Percentiles rank a stretch among this genome's conserved stretches.
Conservation (phyloP, 2,329 filamentous ascomycete genomes). For the Sclerotiophoma versabilis region DNA sequence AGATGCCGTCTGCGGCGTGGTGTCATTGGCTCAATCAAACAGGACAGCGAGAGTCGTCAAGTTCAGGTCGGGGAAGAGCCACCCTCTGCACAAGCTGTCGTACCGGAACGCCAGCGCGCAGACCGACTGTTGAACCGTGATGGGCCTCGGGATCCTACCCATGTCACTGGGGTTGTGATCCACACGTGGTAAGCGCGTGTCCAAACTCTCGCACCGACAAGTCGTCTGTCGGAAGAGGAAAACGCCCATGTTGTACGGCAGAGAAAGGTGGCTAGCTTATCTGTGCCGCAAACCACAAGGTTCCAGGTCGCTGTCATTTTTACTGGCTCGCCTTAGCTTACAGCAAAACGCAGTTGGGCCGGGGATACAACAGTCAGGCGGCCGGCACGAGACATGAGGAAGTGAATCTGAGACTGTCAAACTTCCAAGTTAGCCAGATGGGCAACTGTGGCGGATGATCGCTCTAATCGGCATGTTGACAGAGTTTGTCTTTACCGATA, state of each 20-base stretch:
- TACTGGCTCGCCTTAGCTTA: conserved; percentile 7
- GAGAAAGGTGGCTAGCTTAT: conserved; percentile 14
- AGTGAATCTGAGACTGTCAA: conserved; percentile 6
- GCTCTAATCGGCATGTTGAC: not conserved
- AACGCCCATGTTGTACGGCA: conserved; percentile 17
- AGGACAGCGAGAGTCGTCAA: conserved; percentile 22
- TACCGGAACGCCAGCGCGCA: conserved; percentile 12
- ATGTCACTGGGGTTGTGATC: conserved; percentile 12
- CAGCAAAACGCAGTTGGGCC: conserved; percentile 1
- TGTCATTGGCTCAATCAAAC: conserved; percentile 37
- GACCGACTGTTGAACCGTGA: conserved; percentile 11
- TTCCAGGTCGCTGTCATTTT: conserved; percentile 14
- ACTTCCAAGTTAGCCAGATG: not conserved
- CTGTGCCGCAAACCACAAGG: conserved; percentile 11
- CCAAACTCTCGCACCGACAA: conserved; percentile 13
- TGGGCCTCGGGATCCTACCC: conserved; percentile 13
- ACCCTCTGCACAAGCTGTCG: conserved; percentile 11
- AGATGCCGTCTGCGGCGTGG: conserved; percentile 25
- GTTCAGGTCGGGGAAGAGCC: conserved; percentile 9
- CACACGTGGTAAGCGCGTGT: conserved; percentile 23
- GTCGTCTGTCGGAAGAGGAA: conserved; percentile 16
- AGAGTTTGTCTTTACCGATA: not conserved
- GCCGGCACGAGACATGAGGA: conserved; percentile 2
- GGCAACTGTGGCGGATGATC: conserved; percentile 12
- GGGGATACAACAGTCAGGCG: conserved; percentile 1